phyloP scores from a whole-genome alignment of 805 yeast species.

The Candida patagonica region DNA sequence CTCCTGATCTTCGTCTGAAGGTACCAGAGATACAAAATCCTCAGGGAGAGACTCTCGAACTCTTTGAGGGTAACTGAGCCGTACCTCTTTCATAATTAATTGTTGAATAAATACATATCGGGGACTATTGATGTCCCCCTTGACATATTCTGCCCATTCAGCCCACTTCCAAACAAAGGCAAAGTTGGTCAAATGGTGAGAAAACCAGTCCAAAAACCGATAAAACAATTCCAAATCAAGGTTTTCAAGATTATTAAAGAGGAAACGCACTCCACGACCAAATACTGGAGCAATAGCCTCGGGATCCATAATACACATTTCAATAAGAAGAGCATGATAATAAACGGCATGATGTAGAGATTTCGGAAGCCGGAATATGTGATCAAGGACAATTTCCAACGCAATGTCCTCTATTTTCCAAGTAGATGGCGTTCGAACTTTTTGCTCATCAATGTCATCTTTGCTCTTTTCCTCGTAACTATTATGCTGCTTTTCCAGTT shows the following conservation, averaged over 20 bases:
- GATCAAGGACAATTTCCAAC: conserved; percentile 68
- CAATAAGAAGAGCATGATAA: conserved; percentile 75
- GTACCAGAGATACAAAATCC: conserved; percentile 37
- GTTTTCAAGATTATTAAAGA: conserved; percentile 56
- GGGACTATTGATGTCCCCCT: conserved; percentile 53
- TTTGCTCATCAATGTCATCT: conserved; percentile 28
- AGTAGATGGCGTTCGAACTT: conserved; percentile 42
- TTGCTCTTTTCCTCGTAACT: not conserved
- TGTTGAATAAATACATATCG: conserved; percentile 64
- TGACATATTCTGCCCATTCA: conserved; percentile 63
- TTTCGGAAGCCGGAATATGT: conserved; percentile 66
- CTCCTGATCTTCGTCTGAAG: conserved; percentile 22
- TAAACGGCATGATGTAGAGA: conserved; percentile 63
- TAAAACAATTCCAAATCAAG: conserved; percentile 70
- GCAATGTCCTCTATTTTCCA: conserved; percentile 90
- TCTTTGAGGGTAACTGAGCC: conserved; percentile 67
- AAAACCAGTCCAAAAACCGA: conserved; percentile 80
- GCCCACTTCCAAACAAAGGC: conserved; percentile 97
- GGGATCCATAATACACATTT: conserved; percentile 77
- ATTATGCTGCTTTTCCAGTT: conserved; percentile 31
- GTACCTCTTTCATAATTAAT: conserved; percentile 71
- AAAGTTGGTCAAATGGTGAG: conserved; percentile 86
- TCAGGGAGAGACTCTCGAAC: conserved; percentile 64
- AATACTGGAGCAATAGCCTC: conserved; percentile 85
- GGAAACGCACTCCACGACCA: conserved; percentile 82